phyloP scores from a whole-genome alignment of 2,329 filamentous ascomycete species.

The Cephalotrichum gorgonifer region DNA sequence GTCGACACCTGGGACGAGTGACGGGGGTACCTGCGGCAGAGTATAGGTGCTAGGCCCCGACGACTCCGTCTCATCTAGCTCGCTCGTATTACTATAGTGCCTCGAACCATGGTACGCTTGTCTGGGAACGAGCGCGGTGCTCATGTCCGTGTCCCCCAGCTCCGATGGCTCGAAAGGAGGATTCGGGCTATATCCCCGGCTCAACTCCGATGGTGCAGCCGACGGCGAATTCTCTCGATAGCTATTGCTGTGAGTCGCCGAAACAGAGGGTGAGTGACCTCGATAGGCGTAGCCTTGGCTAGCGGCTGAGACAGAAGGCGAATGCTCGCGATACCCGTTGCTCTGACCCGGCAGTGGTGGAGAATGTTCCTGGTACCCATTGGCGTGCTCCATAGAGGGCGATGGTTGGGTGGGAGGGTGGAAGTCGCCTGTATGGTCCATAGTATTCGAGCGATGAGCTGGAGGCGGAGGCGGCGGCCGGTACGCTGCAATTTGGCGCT shows the following conservation, averaged over 20 bases:
- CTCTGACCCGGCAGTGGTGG: neutral
- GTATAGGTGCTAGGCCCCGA: neutral
- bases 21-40: conserved; percentile 38
- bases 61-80: neutral
- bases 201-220: neutral
- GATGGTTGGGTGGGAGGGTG: neutral
- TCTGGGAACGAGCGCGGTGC: conserved; percentile 6
- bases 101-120: neutral
- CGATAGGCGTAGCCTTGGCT: neutral
- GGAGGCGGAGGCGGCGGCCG: neutral
- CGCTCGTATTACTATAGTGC: neutral
- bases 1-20: conserved; percentile 52
- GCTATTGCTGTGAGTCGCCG: neutral
- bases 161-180: neutral
- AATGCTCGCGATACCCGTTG: conserved; percentile 2
- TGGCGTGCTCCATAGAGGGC: neutral
- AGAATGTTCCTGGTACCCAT: neutral
- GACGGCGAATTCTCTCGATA: neutral
- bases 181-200: neutral
- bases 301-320: neutral
- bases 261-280: neutral
- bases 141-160: conserved; percentile 6
- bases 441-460: neutral
- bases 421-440: neutral
- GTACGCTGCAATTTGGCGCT: neutral